These are phyloP conservation scores for Colletotrichum magnum DNA, from an alignment of 2,329 filamentous ascomycete genomes.

Conservation along the genomic window DNA sequence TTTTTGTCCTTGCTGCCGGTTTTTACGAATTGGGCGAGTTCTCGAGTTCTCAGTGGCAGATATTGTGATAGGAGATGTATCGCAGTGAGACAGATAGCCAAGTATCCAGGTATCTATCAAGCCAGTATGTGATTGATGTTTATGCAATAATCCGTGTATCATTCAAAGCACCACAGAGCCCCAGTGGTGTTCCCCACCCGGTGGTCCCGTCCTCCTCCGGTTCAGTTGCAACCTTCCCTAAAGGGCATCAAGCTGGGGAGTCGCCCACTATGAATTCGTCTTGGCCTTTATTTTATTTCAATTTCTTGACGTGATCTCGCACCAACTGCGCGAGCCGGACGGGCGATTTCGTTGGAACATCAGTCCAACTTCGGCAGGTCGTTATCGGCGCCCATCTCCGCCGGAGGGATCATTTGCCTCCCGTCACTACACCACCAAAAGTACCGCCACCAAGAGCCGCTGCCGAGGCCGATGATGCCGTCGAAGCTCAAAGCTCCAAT, in stretches of 20 bases:
- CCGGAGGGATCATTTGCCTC: constrained; percentile 12
- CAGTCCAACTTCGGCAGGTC: constrained; percentile 36
- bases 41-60: too few species aligned
- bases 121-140: too few species aligned
- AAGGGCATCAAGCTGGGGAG: constrained; percentile 19
- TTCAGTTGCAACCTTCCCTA: constrained; percentile 38
- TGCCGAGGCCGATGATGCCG: constrained; percentile 18
- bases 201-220: constrained; percentile 13
- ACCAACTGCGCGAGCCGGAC: too few species aligned
- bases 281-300: constrained; percentile 21
- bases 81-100: background rate
- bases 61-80: background rate
- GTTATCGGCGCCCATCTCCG: background rate
- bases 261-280: constrained; percentile 12
- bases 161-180: too few species aligned
- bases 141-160: too few species aligned
- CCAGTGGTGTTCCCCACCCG: too few species aligned
- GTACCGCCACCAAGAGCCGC: constrained; percentile 19
- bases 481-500: constrained; percentile 27
- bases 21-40: too few species aligned
- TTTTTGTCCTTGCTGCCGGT: too few species aligned
- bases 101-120: too few species aligned
- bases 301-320: background rate
- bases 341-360: constrained; percentile 18
- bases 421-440: background rate